Percentiles rank a stretch among this genome's conserved stretches.
Evolutionary conservation across 345 rosid genomes (phyloP).

Genomic region (Eucalyptus microcorys): DNA sequence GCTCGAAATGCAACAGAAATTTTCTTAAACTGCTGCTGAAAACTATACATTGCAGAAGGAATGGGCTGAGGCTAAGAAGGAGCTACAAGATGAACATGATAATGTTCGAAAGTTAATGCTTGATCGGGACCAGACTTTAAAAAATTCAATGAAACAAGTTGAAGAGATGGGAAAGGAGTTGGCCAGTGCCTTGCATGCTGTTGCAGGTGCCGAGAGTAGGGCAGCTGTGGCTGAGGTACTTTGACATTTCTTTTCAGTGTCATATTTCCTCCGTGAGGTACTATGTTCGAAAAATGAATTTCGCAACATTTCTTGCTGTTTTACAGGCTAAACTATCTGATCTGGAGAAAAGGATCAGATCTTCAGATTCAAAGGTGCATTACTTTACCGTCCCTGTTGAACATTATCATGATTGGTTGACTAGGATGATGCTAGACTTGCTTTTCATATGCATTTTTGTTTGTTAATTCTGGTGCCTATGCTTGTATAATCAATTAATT

Average conservation of each 20-base stretch:
- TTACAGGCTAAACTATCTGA: constrained; percentile 68
- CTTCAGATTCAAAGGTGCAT: constrained; percentile 58
- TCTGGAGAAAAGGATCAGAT: constrained; percentile 48
- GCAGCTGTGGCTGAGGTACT: constrained; percentile 87
- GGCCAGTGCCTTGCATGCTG: constrained; percentile 62
- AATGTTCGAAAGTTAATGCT: constrained; percentile 45
- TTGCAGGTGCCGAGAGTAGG: constrained; percentile 72
- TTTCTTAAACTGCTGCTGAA: not conserved
- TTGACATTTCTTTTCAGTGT: not conserved
- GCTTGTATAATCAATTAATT: not conserved
- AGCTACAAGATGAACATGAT: constrained; percentile 74
- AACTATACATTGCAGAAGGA: constrained; percentile 40
- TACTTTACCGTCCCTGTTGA: not conserved
- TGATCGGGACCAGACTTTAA: constrained; percentile 62
- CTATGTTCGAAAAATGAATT: not conserved
- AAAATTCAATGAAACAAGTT: constrained; percentile 70
- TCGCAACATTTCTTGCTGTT: not conserved
- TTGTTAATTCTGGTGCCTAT: not conserved
- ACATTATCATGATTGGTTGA: not conserved
- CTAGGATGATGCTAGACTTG: not conserved
- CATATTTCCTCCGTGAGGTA: not conserved
- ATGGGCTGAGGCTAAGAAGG: constrained; percentile 92
- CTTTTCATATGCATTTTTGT: not conserved
- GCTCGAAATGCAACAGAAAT: not conserved
- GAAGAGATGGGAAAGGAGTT: constrained; percentile 78